phyloP scores from a whole-genome alignment of 2,329 filamentous ascomycete genomes.

The Xylaria sp. region DNA sequence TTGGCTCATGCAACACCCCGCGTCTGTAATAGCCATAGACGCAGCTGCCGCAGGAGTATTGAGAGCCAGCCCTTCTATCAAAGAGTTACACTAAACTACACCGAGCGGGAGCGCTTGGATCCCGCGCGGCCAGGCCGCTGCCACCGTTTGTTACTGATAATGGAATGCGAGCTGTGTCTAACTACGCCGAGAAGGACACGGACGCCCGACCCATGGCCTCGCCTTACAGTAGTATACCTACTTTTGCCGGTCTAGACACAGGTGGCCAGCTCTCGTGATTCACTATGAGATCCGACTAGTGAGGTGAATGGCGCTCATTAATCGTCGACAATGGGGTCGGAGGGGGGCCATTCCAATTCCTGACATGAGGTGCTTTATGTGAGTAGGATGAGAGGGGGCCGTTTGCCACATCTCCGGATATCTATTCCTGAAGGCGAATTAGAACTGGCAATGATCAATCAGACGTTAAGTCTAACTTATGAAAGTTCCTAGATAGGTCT shows the following conservation, averaged over 20 bases:
- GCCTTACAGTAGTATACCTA: background rate
- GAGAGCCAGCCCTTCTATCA: background rate
- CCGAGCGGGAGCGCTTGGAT: conserved; percentile 15
- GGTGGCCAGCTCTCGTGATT: conserved; percentile 14
- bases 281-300: conserved; percentile 3
- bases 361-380: background rate
- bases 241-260: conserved; percentile 2
- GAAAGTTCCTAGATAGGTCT: background rate
- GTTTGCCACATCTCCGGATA: background rate
- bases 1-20: conserved; percentile 21
- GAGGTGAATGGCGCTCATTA: conserved; percentile 10
- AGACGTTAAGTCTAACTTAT: background rate
- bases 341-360: conserved; percentile 5
- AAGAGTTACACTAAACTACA: background rate
- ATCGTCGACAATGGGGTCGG: conserved; percentile 12
- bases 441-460: background rate
- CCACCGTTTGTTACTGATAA: conserved; percentile 5
- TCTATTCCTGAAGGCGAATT: background rate
- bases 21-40: conserved; percentile 12
- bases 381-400: background rate
- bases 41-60: conserved; percentile 3
- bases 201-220: conserved; percentile 16
- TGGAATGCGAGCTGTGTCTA: background rate
- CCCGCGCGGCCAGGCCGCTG: background rate
- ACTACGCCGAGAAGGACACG: conserved; percentile 18